Evolutionary conservation across 2,329 filamentous ascomycete species (phyloP).

Genomic region (Aspergillus sclerotialis): DNA sequence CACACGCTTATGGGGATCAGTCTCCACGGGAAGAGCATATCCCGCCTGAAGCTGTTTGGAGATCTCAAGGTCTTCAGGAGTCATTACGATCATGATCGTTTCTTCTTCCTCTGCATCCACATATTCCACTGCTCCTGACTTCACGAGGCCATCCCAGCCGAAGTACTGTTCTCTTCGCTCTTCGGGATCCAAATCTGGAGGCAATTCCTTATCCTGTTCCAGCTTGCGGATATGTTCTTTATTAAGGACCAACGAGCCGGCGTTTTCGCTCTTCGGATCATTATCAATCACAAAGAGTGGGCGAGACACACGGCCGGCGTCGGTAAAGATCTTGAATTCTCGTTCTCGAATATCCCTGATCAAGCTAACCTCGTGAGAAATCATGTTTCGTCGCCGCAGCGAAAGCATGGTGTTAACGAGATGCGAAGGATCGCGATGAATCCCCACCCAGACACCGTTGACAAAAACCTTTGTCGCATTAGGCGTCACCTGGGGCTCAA

Average conservation of each 20-base stretch:
- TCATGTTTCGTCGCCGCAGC: conserved; percentile 70
- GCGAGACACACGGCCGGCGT: conserved; percentile 89
- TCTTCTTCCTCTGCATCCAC: conserved; percentile 98
- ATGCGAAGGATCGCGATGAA: conserved; percentile 81
- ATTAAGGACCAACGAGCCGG: conserved; percentile 71
- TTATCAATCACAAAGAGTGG: conserved; percentile 92
- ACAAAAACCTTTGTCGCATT: conserved; percentile 97
- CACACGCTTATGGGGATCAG: conserved; percentile 76
- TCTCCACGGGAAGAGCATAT: conserved; percentile 53
- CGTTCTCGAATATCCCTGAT: conserved; percentile 94
- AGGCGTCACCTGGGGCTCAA: conserved; percentile 75
- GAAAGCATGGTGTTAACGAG: conserved; percentile 72
- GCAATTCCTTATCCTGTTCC: conserved; percentile 63
- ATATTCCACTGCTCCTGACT: conserved; percentile 84
- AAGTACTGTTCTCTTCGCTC: conserved; percentile 57
- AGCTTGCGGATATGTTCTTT: conserved; percentile 76
- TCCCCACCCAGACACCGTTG: conserved; percentile 96
- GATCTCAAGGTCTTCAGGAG: conserved; percentile 83
- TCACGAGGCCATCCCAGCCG: conserved; percentile 82
- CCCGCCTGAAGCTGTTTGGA: conserved; percentile 65
- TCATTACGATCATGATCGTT: conserved; percentile 99
- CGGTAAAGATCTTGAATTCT: conserved; percentile 98
- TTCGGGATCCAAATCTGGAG: conserved; percentile 53
- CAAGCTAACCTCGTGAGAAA: conserved; percentile 88
- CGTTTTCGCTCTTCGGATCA: conserved; percentile 64